A percentile compares a stretch with the other conserved stretches of the same genome.
phyloP scores from a whole-genome alignment of 2,329 filamentous ascomycete species.

The Aspergillus sp. region DNA sequence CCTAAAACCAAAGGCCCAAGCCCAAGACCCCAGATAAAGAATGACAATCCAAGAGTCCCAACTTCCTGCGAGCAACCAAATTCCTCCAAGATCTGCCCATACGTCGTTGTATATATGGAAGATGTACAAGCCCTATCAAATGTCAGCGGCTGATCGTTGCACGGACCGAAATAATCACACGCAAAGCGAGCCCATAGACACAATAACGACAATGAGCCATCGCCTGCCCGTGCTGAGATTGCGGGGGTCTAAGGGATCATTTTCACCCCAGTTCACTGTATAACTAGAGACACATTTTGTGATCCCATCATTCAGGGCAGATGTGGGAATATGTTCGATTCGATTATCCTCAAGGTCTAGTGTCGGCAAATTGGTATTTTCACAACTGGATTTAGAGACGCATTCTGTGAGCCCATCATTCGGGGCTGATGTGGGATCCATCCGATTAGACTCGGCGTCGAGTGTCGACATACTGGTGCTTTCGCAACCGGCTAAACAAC shows the following conservation, averaged over 20 bases:
- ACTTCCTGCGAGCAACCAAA: constrained; percentile 68
- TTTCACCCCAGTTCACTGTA: constrained; percentile 71
- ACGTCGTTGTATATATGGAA: constrained; percentile 82
- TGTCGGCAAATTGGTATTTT: no score
- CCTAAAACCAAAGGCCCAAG: constrained; percentile 60
- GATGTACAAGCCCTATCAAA: constrained; percentile 67
- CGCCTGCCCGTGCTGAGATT: constrained; percentile 63
- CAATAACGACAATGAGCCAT: constrained; percentile 73
- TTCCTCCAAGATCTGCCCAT: constrained; percentile 68
- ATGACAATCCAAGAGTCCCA: constrained; percentile 73
- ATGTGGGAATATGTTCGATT: no score
- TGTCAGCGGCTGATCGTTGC: neutral
- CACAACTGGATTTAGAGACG: no score
- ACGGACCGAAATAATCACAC: constrained; percentile 58
- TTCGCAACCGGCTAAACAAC: no score
- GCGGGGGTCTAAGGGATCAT: constrained; percentile 69
- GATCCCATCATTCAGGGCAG: no score
- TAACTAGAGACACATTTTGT: constrained; percentile 34
- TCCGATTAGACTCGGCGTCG: no score
- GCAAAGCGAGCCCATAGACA: constrained; percentile 70
- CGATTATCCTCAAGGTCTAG: no score
- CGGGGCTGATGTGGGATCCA: no score
- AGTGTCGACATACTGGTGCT: no score
- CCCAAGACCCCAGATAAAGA: constrained; percentile 75
- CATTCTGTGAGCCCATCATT: no score